phyloP scores from a whole-genome alignment of 345 rosid genomes.

The Laguncularia racemosa region DNA sequence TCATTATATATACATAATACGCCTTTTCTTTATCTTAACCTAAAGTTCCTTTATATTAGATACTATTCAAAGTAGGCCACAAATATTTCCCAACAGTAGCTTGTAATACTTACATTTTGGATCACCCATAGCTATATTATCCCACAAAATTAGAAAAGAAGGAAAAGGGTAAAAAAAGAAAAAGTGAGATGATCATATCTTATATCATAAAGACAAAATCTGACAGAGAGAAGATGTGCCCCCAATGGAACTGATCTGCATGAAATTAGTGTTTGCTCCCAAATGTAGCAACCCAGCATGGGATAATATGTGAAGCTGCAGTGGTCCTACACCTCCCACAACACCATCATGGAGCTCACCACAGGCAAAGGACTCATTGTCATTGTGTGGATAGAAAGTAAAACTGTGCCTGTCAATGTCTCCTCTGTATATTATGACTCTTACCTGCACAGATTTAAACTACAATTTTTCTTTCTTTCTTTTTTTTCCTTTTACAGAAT shows the following conservation, averaged over 20 bases:
- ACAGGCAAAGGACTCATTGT: neutral
- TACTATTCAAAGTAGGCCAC: no score
- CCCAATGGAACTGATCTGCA: neutral
- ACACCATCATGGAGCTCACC: neutral
- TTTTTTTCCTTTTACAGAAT: no score
- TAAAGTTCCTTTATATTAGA: no score
- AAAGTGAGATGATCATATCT: neutral
- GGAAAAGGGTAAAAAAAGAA: neutral
- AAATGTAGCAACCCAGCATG: conserved; percentile 28
- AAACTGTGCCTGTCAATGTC: no score
- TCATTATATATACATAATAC: no score
- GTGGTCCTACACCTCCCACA: neutral
- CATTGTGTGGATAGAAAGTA: neutral
- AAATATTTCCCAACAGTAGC: no score
- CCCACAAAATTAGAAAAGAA: neutral
- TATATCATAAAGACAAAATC: conserved; percentile 1
- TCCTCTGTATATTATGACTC: no score
- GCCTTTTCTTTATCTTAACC: no score
- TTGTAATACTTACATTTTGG: no score
- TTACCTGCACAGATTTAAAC: no score
- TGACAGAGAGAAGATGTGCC: conserved; percentile 2
- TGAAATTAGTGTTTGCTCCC: conserved; percentile 23
- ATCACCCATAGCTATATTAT: no score
- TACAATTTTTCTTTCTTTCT: no score
- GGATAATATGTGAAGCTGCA: neutral